phyloP scores from a whole-genome alignment of 208 protist species.

The Leptomonas pyrrhocoris region DNA sequence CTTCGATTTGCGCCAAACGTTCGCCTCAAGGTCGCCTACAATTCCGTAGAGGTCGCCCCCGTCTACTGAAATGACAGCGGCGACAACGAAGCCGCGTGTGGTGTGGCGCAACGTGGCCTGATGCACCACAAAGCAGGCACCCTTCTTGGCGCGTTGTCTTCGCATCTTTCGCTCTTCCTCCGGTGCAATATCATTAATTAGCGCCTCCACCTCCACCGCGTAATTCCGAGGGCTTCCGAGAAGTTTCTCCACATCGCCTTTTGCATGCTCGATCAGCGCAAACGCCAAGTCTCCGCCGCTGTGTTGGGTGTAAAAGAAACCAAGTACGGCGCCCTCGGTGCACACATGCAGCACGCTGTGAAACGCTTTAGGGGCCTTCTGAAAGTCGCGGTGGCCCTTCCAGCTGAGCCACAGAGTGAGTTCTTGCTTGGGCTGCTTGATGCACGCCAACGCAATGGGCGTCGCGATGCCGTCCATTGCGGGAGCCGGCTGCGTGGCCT shows the following conservation, averaged over 20 bases:
- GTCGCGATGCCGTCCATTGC: not conserved
- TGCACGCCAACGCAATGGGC: slow-evolving; percentile 15
- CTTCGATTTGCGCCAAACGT: slow-evolving; percentile 47
- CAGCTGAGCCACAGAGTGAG: slow-evolving; percentile 22
- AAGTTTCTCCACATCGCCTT: not conserved
- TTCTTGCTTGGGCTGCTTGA: slow-evolving; percentile 27
- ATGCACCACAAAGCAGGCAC: slow-evolving; percentile 29
- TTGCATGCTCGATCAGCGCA: slow-evolving; percentile 15
- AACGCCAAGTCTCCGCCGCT: slow-evolving; percentile 13
- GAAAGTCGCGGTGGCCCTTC: slow-evolving; percentile 17
- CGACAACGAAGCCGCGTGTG: slow-evolving; percentile 38
- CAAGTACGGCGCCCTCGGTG: slow-evolving; percentile 14
- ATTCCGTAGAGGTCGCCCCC: slow-evolving; percentile 36
- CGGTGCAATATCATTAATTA: slow-evolving; percentile 8
- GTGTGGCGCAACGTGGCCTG: slow-evolving; percentile 42
- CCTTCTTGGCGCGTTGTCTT: not conserved
- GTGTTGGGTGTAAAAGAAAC: slow-evolving; percentile 27
- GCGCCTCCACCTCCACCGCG: slow-evolving; percentile 2
- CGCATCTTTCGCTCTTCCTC: not conserved
- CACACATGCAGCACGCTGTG: slow-evolving; percentile 24
- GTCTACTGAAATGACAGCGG: slow-evolving; percentile 27
- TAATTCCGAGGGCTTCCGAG: not conserved
- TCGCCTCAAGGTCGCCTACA: slow-evolving; percentile 33
- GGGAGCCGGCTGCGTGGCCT: not conserved
- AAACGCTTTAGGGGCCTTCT: slow-evolving; percentile 13